phyloP scores from a whole-genome alignment of 768 basidiomycete genomes.

The Candolleomyces aberdarensis region DNA sequence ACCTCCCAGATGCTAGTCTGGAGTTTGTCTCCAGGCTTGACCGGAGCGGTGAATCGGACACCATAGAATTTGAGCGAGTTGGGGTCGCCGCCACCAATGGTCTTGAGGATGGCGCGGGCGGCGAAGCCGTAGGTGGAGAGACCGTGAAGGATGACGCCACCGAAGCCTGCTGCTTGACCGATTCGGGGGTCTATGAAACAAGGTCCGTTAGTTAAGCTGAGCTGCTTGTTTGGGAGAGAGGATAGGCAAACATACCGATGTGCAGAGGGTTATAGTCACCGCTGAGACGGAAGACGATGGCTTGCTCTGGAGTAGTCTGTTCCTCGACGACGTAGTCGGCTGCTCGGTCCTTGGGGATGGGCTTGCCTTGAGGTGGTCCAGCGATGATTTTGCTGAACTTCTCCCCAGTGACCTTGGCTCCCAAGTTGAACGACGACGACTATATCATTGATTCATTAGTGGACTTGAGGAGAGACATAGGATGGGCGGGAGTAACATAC shows the following conservation, averaged over 20 bases:
- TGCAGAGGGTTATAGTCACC: conserved; percentile 82
- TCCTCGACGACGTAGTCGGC: conserved; percentile 63
- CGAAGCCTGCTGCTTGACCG: conserved; percentile 74
- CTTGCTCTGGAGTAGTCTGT: conserved; percentile 63
- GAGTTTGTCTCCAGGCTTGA: conserved; percentile 77
- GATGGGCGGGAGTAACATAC: conserved; percentile 27
- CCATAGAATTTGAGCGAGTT: conserved; percentile 64
- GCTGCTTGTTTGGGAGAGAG: too few species aligned
- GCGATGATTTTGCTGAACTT: conserved; percentile 64
- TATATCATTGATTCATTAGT: conserved; percentile 18
- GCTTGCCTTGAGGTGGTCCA: conserved; percentile 56
- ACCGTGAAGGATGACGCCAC: conserved; percentile 83
- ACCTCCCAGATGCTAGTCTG: conserved; percentile 82
- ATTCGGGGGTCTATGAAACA: conserved; percentile 58
- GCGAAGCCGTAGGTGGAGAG: conserved; percentile 80
- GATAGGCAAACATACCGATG: conserved; percentile 43
- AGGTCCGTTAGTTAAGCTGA: not conserved
- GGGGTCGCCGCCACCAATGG: conserved; percentile 59
- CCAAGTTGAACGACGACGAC: conserved; percentile 69
- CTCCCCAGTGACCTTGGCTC: conserved; percentile 58
- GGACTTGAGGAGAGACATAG: not conserved
- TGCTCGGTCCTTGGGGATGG: conserved; percentile 55
- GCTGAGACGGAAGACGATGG: conserved; percentile 67
- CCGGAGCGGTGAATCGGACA: conserved; percentile 78
- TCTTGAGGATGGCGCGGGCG: conserved; percentile 69